Percentiles rank a stretch among this genome's conserved stretches.
Conservation (phyloP, 208 protist species). For the Wallacemonas sp. region DNA sequence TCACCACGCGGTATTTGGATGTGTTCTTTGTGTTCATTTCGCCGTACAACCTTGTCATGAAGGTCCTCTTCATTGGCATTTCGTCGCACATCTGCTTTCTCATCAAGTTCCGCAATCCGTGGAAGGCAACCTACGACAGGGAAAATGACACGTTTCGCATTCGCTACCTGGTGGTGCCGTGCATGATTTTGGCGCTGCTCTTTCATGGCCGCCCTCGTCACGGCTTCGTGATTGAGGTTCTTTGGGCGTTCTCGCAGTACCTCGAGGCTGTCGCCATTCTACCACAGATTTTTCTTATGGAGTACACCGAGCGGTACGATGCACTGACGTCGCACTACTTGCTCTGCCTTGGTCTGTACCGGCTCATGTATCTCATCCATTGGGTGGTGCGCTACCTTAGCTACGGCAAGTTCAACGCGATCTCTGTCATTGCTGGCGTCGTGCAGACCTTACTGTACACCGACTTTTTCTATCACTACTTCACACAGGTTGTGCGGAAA, state of each 20-base stretch:
- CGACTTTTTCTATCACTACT: constrained; percentile 97
- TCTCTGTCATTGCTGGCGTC: constrained; percentile 76
- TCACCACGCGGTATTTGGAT: constrained; percentile 94
- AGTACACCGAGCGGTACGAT: constrained; percentile 93
- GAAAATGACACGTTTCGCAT: constrained; percentile 92
- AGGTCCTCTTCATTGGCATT: constrained; percentile 92
- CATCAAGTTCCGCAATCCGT: constrained; percentile 90
- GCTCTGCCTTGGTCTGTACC: constrained; percentile 93
- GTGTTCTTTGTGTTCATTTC: constrained; percentile 81
- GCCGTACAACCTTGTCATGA: constrained; percentile 95
- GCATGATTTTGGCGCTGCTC: constrained; percentile 66
- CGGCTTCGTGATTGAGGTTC: constrained; percentile 68
- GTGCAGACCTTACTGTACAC: constrained; percentile 95
- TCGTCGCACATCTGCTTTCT: constrained; percentile 93
- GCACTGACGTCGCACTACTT: constrained; percentile 96
- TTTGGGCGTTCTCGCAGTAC: constrained; percentile 96
- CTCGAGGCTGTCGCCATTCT: constrained; percentile 96
- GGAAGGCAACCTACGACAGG: constrained; percentile 90
- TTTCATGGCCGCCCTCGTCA: constrained; percentile 50
- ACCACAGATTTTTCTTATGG: constrained; percentile 96
- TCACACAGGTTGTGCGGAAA: constrained; percentile 81
- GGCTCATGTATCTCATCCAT: constrained; percentile 95
- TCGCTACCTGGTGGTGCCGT: constrained; percentile 87
- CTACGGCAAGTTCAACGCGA: constrained; percentile 63
- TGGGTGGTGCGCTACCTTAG: constrained; percentile 91